These are phyloP conservation scores for Erysimum cheiranthoides DNA, from an alignment of 345 rosid genomes.

Conservation along the genomic window DNA sequence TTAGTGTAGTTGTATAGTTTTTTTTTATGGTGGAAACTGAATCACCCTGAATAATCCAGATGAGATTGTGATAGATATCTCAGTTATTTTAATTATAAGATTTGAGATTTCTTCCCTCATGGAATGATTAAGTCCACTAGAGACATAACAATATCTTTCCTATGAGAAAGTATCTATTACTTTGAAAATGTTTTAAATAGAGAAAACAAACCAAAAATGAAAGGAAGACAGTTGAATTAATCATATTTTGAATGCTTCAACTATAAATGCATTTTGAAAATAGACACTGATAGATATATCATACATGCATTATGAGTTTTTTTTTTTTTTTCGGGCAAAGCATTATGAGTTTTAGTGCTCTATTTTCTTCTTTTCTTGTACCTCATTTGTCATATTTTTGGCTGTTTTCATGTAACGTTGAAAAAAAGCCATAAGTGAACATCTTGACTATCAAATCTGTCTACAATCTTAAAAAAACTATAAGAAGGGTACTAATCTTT, in stretches of 20 bases:
- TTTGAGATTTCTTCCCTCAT: not conserved
- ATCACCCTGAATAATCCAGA: not conserved
- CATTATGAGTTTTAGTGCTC: conserved; percentile 28
- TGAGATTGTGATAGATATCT: conserved; percentile 8
- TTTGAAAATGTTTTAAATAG: not conserved
- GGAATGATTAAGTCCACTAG: conserved; percentile 24
- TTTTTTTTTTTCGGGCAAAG: too few species aligned
- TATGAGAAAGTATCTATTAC: conserved; percentile 1
- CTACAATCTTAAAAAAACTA: not conserved
- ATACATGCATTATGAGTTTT: conserved; percentile 19
- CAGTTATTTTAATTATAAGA: not conserved
- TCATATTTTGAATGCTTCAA: conserved; percentile 1
- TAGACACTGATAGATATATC: conserved; percentile 17
- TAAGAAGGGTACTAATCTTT: not conserved
- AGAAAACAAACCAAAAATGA: not conserved
- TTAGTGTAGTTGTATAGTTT: not conserved
- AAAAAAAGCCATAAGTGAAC: conserved; percentile 14
- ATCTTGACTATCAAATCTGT: conserved; percentile 16
- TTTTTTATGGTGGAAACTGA: conserved; percentile 2
- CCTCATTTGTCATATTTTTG: conserved; percentile 23
- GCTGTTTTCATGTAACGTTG: conserved; percentile 7
- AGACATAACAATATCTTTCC: not conserved
- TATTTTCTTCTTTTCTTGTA: not conserved
- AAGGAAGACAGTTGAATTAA: not conserved
- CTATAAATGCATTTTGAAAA: conserved; percentile 19